Conservation (phyloP, 2,329 filamentous ascomycete genomes). For the Epichloe brachyelytri region DNA sequence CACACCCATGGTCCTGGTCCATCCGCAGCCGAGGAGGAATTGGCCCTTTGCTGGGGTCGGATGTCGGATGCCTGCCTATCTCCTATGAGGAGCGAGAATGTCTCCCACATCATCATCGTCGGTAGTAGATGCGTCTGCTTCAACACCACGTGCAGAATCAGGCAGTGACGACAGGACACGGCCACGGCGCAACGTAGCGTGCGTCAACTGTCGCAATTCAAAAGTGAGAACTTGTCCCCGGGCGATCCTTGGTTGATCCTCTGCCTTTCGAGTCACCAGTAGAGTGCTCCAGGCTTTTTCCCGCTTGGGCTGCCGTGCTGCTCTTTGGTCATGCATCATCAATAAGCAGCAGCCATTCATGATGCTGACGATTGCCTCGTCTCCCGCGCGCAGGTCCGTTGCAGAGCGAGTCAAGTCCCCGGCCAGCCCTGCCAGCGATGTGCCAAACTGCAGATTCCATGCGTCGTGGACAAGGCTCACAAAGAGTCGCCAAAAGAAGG, state of each 20-base stretch:
- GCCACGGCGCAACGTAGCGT: conserved; percentile 25
- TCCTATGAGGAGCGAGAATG: conserved; percentile 14
- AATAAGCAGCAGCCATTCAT: too few species aligned
- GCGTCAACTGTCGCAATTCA: conserved; percentile 26
- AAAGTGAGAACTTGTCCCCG: conserved; percentile 18
- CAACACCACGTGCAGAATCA: conserved; percentile 5
- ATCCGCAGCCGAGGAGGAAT: background rate
- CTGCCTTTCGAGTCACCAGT: background rate
- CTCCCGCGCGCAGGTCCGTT: conserved; percentile 25
- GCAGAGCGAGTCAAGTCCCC: conserved; percentile 24
- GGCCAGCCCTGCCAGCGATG: conserved; percentile 33
- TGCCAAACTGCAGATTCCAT: conserved; percentile 28
- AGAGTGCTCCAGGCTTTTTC: too few species aligned
- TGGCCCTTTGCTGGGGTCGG: conserved; percentile 1
- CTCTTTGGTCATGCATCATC: too few species aligned
- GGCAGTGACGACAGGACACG: conserved; percentile 17
- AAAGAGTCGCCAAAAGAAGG: conserved; percentile 34
- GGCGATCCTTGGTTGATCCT: background rate
- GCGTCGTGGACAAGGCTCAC: conserved; percentile 33
- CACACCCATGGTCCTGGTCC: too few species aligned
- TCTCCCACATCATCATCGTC: conserved; percentile 18
- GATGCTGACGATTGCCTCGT: background rate
- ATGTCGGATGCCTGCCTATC: background rate
- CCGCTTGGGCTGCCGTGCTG: background rate
- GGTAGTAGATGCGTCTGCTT: conserved; percentile 12